Evolutionary conservation across 768 basidiomycete species (phyloP), one percentile per base, ranked within the genome.

Genomic region (Pleurotus eryngii): DNA sequence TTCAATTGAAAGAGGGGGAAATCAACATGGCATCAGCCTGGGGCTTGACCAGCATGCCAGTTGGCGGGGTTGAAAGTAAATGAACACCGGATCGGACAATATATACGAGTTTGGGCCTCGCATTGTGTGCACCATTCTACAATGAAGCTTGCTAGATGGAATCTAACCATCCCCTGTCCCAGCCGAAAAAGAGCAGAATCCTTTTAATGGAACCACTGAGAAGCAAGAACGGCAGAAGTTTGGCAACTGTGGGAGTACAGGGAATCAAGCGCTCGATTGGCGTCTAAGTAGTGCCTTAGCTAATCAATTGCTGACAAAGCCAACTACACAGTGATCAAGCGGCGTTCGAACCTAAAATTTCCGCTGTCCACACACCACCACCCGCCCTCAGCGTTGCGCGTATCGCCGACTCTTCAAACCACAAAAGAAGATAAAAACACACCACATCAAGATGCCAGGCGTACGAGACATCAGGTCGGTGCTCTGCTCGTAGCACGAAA

Each of bases 391-490:
- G 38, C 51, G 51, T 53, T 40, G 67, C 68, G 67, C 67, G 71
- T 72, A 71, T 35, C 76, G 66, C 74, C 63, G 65, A 67, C 67
- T 72, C 75, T 73, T 77, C 77, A 80, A 83, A 74, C 72, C 68
- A 58, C 58, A 67, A 27, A 53, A 39, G 27, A 18, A 37, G 18
- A 53, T n/a, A 53, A 53, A 53, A 35, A 35, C 27, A 15, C 51
- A 38, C 51, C 51, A 66, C 65, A 68, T 59, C 76, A 85, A 72
- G 72, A 90, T 90, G 88, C 88, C 88, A 70, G 87, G 87, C 76
- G 88, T 90, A 79, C 78, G 87, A 81, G 88, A 90, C 73, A 83
- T 90, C 68, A 86, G 87, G 88, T 89, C 63, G 64, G 74, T 72
- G 55, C 47, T 55, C 49, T 48, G 37, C 48, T 53, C 60, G 27